These are phyloP conservation scores for Carex sylvatica DNA, from an alignment of 202 grass and related monocot species.

Conservation along the genomic window DNA sequence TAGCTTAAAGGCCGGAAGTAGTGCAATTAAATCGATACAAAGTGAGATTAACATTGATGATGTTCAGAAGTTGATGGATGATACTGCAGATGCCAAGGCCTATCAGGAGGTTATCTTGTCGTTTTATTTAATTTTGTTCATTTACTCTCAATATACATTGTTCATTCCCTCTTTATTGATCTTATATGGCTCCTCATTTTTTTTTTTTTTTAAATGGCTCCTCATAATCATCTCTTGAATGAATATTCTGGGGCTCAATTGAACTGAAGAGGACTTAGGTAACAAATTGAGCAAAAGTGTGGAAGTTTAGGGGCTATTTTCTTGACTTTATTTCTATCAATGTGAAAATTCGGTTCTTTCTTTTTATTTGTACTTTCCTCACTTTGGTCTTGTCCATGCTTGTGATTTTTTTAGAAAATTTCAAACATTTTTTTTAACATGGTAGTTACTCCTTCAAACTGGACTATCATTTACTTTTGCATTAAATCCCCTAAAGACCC, in stretches of 20 bases:
- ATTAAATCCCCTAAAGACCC: background rate
- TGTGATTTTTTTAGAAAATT: background rate
- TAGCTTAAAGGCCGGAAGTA: slow-evolving; percentile 82
- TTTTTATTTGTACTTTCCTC: background rate
- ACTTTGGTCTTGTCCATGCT: background rate
- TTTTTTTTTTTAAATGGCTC: background rate
- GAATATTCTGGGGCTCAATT: background rate
- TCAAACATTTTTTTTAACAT: background rate
- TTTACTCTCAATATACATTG: background rate
- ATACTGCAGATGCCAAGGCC: slow-evolving; percentile 90
- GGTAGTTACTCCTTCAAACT: background rate
- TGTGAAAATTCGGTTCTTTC: background rate
- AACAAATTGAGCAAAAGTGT: slow-evolving; percentile 16
- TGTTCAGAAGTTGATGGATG: slow-evolving; percentile 98
- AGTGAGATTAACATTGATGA: slow-evolving; percentile 95
- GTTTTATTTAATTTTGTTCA: slow-evolving; percentile 18
- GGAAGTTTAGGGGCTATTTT: slow-evolving; percentile 2
- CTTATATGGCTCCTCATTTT: slow-evolving; percentile 12
- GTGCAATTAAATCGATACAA: slow-evolving; percentile 95
- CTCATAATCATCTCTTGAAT: slow-evolving; percentile 5
- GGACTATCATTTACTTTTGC: background rate
- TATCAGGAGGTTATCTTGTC: slow-evolving; percentile 86
- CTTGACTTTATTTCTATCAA: background rate
- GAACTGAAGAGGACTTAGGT: background rate
- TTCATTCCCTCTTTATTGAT: background rate